phyloP scores from a whole-genome alignment of 164 flowering plant species.

The Stephania cephalantha region DNA sequence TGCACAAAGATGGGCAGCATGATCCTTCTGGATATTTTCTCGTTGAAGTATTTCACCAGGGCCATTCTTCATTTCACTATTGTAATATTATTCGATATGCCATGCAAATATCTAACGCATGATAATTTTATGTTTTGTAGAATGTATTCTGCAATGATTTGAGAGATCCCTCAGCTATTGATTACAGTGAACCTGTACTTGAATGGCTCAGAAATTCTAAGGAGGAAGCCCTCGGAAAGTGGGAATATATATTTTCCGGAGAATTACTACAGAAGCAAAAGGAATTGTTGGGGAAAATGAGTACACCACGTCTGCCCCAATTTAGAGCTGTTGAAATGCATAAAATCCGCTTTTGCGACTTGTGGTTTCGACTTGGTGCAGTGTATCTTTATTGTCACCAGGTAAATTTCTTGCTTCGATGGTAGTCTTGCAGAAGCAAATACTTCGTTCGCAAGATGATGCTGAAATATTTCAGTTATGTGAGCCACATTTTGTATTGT shows the following conservation, averaged over 20 bases:
- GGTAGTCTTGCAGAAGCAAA: background rate
- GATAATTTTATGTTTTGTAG: constrained; percentile 25
- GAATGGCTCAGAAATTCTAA: constrained; percentile 70
- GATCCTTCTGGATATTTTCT: constrained; percentile 94
- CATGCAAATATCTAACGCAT: constrained; percentile 1
- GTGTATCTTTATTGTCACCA: constrained; percentile 91
- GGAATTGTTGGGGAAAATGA: constrained; percentile 32
- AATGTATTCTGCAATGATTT: constrained; percentile 80
- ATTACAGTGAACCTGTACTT: constrained; percentile 73
- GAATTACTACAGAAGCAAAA: constrained; percentile 45
- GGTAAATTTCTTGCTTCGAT: constrained; percentile 29
- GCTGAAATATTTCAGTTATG: background rate
- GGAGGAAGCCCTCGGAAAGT: constrained; percentile 66
- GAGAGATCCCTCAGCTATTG: constrained; percentile 61
- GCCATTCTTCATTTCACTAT: background rate
- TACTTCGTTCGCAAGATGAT: background rate
- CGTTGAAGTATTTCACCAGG: constrained; percentile 51
- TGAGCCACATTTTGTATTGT: background rate
- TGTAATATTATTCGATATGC: background rate
- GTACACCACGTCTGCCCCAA: constrained; percentile 36
- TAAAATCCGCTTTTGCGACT: constrained; percentile 61
- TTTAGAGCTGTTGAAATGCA: constrained; percentile 60
- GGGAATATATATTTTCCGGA: constrained; percentile 63
- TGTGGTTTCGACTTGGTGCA: constrained; percentile 76
- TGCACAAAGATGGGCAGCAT: constrained; percentile 59